Conservation (phyloP, 2,329 filamentous ascomycete species). For the Sclerotiophoma versabilis region DNA sequence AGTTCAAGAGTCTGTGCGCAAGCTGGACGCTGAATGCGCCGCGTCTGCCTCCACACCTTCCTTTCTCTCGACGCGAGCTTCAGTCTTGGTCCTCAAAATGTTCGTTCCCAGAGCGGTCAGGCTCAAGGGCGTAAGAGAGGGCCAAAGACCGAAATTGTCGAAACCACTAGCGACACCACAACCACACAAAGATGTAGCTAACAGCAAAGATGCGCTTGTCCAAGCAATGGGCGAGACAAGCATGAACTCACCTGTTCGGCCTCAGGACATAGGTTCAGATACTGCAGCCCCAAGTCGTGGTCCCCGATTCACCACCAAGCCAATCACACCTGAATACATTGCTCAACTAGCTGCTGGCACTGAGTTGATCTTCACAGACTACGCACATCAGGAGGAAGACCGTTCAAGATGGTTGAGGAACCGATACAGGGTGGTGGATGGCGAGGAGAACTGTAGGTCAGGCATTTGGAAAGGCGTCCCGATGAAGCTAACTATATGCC, state of each 20-base stretch:
- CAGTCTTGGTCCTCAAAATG: conserved; percentile 24
- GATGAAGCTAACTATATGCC: not conserved
- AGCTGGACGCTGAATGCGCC: conserved; percentile 6
- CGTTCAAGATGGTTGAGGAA: conserved; percentile 36
- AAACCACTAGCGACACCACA: conserved; percentile 2
- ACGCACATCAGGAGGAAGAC: conserved; percentile 42
- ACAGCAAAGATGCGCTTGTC: conserved; percentile 32
- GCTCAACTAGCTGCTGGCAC: conserved; percentile 40
- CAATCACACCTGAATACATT: conserved; percentile 38
- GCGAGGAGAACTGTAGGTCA: conserved; percentile 34
- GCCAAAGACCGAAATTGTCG: conserved; percentile 17
- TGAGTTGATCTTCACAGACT: conserved; percentile 47
- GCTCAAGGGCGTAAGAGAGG: conserved; percentile 40
- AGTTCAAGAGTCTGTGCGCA: conserved; percentile 26
- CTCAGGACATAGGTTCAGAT: conserved; percentile 12
- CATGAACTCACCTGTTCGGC: conserved; percentile 27
- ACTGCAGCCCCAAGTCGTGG: conserved; percentile 20
- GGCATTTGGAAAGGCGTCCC: too few relatives aligned
- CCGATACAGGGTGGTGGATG: conserved; percentile 34
- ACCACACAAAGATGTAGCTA: conserved; percentile 11
- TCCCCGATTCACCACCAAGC: conserved; percentile 28
- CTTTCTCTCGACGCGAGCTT: not conserved
- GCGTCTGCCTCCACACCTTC: not conserved
- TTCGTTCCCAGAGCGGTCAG: conserved; percentile 44
- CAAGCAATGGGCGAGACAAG: conserved; percentile 34